Evolutionary conservation across 495 filamentous ascomycete species (phyloP), one percentile per base, ranked within the genome.

Genomic region (Neurospora africana): DNA sequence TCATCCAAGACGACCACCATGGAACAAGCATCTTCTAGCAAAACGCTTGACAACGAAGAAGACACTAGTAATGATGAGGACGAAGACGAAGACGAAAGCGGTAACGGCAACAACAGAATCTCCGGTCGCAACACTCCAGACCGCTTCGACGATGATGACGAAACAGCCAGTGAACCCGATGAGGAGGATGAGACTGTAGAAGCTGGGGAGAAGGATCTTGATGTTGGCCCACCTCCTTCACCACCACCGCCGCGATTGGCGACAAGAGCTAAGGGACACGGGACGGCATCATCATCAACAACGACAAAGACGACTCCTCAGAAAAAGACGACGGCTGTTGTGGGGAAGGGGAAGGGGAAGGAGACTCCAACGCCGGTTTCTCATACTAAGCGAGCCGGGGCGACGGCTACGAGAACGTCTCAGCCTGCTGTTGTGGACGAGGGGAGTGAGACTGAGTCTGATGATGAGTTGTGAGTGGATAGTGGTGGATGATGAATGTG

Each of bases 101-200:
- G 39, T 5, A 61, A n/a, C 69, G 30, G 30, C n/a, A n/a, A n/a
- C n/a, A n/a, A n/a, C n/a, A n/a, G n/a, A n/a, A n/a, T n/a, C n/a
- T n/a, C n/a, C n/a, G n/a, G n/a, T n/a, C n/a, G 75, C 84, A 43
- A 79, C 78, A 19, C 74, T 71, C 70, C 82, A 70, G 76, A 86
- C 77, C 72, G 85, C 75, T 4, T 5, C 68, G 81, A 83, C 69
- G 82, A 83, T 69, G 77, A 76, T 41, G 79, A 78, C 36, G 83
- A 78, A 27, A 85, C 82, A 10, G 83, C 76, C 8, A 84, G 82
- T 73, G 82, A 84, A 69, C 79, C 85, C 10, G 82, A 86, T 47
- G 83, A 83, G 4, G 83, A 85, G 10, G 74, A 75, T 6, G 72
- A 74, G 27, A 68, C 71, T 1, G 23, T 19, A 17, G 53, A 61